Base-by-base conservation (phyloP, 352 stramenopile species). In the Phytophthora podocarpi region DNA sequence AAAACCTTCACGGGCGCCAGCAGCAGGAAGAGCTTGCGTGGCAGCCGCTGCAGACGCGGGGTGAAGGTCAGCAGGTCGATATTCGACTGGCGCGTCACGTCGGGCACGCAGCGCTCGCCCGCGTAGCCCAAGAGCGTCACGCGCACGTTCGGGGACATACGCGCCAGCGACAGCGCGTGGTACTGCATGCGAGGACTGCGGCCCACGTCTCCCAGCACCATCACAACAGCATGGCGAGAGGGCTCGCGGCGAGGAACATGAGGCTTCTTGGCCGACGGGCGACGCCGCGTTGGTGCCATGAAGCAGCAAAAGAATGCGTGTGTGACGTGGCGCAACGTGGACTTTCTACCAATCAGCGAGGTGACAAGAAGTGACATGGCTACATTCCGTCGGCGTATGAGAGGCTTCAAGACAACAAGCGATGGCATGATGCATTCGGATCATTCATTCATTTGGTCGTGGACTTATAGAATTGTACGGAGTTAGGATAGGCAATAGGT, bases 111-210 rank as follows among this genome's bases (percentile, higher is more conserved):
- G 24, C 59, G 61, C 67, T 98, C 90, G 67, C 95, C 96, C 5
- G 77, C 78, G 79, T 99, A 99, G 9, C 97, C 98, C 46, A 99
- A 67, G 8, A 99, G 72, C 35, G 91, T 97, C 45, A 98, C 89
- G 18, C 61, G 75, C 55, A 89, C 57, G 12, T 57, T 58, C 26
- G 81, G 65, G 21, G 76, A 74, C 62, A 89, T 70, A 12, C 91
- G 73, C 16, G 98, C 85, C 10, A 99, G 74, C 15, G 96, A 99
- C 28, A 98, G 60, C 31, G 95, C 91, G 73, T 99, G 98, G 75
- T 99, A 99, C 76, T 99, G 97, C 98, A 99, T 99, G 16, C 98
- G 90, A 42, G 98, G 98, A 58, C 93, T 99, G 64, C 97, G 86
- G 5, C 97, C 97, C 1, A 99, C 78, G 67, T 98, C 95, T 16